Percentiles rank a stretch among this genome's conserved stretches.
These are phyloP conservation scores for Phytophthora pseudosyringae DNA, from an alignment of 352 stramenopile species.

Conservation along the genomic window DNA sequence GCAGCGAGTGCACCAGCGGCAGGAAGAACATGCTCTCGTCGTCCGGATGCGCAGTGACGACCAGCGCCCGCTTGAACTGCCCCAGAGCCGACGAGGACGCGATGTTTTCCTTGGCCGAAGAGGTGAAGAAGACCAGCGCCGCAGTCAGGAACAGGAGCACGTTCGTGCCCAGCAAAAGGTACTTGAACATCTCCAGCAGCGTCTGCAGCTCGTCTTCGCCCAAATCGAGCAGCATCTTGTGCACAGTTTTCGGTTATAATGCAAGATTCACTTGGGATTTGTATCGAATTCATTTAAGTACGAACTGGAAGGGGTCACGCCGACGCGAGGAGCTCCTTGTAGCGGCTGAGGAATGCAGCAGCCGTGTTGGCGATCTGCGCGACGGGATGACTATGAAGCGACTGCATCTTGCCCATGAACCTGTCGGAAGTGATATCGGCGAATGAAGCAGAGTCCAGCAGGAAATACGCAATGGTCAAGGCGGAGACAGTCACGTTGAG, in stretches of 20 bases:
- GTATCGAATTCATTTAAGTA: conserved; percentile 33
- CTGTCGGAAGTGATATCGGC: conserved; percentile 43
- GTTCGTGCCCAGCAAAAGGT: conserved; percentile 63
- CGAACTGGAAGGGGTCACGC: neutral
- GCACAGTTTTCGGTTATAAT: conserved; percentile 11
- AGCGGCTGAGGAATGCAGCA: conserved; percentile 43
- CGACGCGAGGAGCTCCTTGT: conserved; percentile 51
- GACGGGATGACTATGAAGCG: conserved; percentile 39
- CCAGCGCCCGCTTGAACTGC: conserved; percentile 55
- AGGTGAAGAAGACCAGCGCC: conserved; percentile 41
- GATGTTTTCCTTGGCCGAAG: conserved; percentile 4
- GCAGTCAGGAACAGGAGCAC: conserved; percentile 63
- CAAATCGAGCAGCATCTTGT: conserved; percentile 32
- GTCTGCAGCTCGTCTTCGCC: conserved; percentile 42
- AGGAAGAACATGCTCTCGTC: conserved; percentile 99
- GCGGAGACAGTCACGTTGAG: conserved; percentile 62
- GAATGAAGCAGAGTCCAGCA: conserved; percentile 69
- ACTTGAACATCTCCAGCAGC: conserved; percentile 64
- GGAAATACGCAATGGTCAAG: conserved; percentile 68
- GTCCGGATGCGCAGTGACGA: conserved; percentile 96
- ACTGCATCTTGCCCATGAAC: conserved; percentile 40
- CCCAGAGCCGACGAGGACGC: neutral
- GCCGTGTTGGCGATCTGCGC: conserved; percentile 62
- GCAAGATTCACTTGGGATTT: conserved; percentile 24
- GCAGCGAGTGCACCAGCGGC: conserved; percentile 83